Percentiles rank a stretch among this genome's conserved stretches.
Evolutionary conservation across 2,329 filamentous ascomycete species (phyloP).

Genomic region (Zasmidium citrigriseum): DNA sequence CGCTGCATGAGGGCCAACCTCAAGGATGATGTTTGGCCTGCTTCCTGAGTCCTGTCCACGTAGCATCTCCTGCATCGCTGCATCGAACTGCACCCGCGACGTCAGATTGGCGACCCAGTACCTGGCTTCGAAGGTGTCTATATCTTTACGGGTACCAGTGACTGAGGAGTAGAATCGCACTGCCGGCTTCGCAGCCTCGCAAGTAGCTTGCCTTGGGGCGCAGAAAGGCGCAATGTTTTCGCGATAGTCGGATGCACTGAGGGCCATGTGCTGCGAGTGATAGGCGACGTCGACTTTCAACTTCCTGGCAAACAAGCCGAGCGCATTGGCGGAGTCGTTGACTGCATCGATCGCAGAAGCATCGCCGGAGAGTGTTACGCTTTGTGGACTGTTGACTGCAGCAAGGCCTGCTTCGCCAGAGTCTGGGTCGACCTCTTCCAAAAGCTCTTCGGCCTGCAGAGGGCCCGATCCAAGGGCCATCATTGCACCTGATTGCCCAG

Average conservation of each 20-base stretch:
- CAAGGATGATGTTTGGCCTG: constrained; percentile 1
- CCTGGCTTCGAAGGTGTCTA: neutral
- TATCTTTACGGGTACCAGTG: neutral
- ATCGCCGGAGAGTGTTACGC: constrained; percentile 51
- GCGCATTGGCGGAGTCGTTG: constrained; percentile 33
- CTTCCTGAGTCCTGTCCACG: neutral
- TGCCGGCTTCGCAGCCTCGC: no score
- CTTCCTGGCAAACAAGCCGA: constrained; percentile 40
- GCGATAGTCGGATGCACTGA: neutral
- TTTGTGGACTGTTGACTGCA: constrained; percentile 42
- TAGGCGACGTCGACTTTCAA: constrained; percentile 46
- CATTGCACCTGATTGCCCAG: constrained; percentile 31
- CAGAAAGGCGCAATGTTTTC: neutral
- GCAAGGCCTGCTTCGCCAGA: constrained; percentile 33
- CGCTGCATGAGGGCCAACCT: constrained; percentile 16
- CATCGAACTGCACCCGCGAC: constrained; percentile 11
- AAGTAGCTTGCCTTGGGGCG: neutral
- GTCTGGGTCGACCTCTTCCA: constrained; percentile 12
- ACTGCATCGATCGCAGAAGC: constrained; percentile 36
- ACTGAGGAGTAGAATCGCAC: constrained; percentile 7
- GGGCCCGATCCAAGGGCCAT: constrained; percentile 31
- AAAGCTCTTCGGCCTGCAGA: constrained; percentile 25
- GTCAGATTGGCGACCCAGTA: constrained; percentile 17
- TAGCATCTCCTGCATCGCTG: constrained; percentile 1
- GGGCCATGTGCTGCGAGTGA: constrained; percentile 41